Conservation (phyloP, 495 filamentous ascomycete genomes). For the Xylaria curta region DNA sequence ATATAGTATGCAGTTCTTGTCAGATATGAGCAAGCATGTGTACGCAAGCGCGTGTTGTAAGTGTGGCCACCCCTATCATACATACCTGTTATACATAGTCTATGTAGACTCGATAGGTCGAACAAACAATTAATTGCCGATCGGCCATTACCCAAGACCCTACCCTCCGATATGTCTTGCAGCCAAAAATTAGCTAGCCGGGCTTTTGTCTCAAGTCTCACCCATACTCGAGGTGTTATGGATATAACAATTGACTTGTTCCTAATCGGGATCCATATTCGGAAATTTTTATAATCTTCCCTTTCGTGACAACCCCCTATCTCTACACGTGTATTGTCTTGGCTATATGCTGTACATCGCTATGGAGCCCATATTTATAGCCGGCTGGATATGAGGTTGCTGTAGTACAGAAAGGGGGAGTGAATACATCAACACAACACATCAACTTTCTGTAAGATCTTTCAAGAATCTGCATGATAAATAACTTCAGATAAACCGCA, state of each 20-base stretch:
- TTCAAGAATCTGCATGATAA: constrained; percentile 13
- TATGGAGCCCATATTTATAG: neutral
- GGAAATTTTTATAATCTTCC: constrained; percentile 14
- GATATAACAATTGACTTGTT: constrained; percentile 21
- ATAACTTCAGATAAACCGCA: neutral
- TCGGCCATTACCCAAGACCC: neutral
- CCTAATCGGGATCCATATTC: constrained; percentile 16
- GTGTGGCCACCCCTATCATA: neutral
- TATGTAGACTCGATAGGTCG: neutral
- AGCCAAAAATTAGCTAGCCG: neutral
- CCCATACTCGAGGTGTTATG: neutral
- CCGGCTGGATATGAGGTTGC: neutral
- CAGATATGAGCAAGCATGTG: neutral
- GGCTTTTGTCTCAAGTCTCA: neutral
- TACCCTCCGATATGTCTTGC: constrained; percentile 14
- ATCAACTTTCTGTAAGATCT: neutral
- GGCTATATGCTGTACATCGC: constrained; percentile 3
- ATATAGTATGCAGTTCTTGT: neutral
- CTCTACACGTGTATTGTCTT: constrained; percentile 1
- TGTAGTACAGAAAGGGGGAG: neutral
- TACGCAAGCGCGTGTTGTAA: neutral
- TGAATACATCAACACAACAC: neutral
- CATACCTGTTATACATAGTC: neutral
- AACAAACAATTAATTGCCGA: constrained; percentile 12
- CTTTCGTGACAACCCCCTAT: constrained; percentile 18